These are phyloP conservation scores for Aureobasidium lini DNA, from an alignment of 2,329 filamentous ascomycete genomes.

Conservation along the genomic window DNA sequence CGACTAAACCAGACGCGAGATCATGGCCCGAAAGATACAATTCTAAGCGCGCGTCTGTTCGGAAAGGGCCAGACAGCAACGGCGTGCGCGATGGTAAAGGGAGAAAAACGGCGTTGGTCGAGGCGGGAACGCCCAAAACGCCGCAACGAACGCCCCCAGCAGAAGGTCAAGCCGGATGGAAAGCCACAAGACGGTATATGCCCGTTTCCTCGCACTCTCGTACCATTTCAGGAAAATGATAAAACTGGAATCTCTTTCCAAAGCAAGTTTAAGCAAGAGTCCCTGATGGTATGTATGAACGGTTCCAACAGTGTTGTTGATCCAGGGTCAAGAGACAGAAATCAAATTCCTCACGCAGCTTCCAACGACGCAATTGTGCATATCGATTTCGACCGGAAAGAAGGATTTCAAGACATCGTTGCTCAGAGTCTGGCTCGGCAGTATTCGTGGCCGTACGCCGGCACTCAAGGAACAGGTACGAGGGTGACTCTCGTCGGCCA, in stretches of 20 bases:
- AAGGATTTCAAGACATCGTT: not conserved
- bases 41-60: conserved; percentile 3
- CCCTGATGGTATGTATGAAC: not conserved
- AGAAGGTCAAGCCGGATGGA: not conserved
- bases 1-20: not conserved
- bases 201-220: not conserved
- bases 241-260: not conserved
- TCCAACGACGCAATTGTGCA: not conserved
- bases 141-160: not conserved
- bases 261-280: not conserved
- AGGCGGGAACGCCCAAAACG: not conserved
- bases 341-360: not conserved
- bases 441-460: not conserved
- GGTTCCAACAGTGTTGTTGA: not conserved
- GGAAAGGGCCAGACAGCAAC: conserved; percentile 3
- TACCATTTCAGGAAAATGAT: not conserved
- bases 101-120: not conserved
- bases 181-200: not conserved
- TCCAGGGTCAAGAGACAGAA: not conserved
- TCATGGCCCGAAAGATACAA: not conserved
- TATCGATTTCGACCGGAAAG: not conserved
- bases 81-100: conserved; percentile 1
- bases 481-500: not conserved
- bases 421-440: not conserved
- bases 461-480: not conserved